These are phyloP conservation scores for Candida golubevii DNA, from an alignment of 805 yeast species.

Conservation along the genomic window DNA sequence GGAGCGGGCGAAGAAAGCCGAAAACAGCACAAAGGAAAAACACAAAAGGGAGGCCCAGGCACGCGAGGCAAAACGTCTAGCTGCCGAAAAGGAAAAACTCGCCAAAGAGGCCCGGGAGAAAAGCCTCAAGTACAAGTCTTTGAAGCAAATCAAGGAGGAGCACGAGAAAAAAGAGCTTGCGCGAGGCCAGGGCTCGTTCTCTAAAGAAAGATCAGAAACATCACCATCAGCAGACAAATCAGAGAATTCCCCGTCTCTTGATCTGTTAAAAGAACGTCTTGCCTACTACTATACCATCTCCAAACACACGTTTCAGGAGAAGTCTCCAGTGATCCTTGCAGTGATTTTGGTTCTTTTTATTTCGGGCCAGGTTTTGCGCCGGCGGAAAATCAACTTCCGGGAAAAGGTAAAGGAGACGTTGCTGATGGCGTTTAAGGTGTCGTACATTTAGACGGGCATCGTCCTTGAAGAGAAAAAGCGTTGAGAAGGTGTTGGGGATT, in stretches of 20 bases:
- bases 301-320: slow-evolving; percentile 22
- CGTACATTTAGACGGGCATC: slow-evolving; percentile 24
- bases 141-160: slow-evolving; percentile 26
- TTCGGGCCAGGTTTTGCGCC: slow-evolving; percentile 19
- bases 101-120: slow-evolving; percentile 18
- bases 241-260: not conserved
- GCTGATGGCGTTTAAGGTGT: slow-evolving; percentile 42
- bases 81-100: slow-evolving; percentile 15
- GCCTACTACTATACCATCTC: slow-evolving; percentile 12
- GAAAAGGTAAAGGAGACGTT: slow-evolving; percentile 33
- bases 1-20: slow-evolving; percentile 6
- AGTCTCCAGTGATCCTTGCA: slow-evolving; percentile 26
- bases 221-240: not conserved
- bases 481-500: too few species aligned
- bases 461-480: too few species aligned
- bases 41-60: slow-evolving; percentile 13
- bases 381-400: slow-evolving; percentile 24
- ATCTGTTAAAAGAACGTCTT: slow-evolving; percentile 1
- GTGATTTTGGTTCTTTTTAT: slow-evolving; percentile 21
- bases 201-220: not conserved
- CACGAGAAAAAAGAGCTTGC: slow-evolving; percentile 2
- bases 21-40: slow-evolving; percentile 5
- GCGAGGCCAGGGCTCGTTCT: not conserved
- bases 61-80: slow-evolving; percentile 19
- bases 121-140: slow-evolving; percentile 27